phyloP scores from a whole-genome alignment of 2,329 filamentous ascomycete genomes.

The Delphinella strobiligena region DNA sequence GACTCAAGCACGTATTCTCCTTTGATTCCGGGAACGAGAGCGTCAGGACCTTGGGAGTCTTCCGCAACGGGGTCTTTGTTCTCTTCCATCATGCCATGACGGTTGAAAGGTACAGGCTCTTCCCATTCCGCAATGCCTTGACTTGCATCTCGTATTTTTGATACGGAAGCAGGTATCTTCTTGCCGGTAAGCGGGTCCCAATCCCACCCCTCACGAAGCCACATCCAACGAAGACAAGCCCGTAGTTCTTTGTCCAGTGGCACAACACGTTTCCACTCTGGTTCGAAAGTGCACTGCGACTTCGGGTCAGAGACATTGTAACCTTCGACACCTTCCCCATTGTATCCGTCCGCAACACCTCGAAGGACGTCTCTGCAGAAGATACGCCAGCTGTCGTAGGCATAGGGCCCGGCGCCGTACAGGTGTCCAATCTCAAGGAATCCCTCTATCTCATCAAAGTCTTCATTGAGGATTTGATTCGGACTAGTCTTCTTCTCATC shows the following conservation, averaged over 20 bases:
- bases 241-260: conserved; percentile 81
- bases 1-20: not conserved
- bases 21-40: conserved; percentile 3
- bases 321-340: conserved; percentile 39
- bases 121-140: conserved; percentile 39
- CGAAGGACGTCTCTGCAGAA: conserved; percentile 76
- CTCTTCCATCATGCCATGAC: not conserved
- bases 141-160: conserved; percentile 45
- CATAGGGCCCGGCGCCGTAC: conserved; percentile 65
- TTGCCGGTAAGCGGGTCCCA: conserved; percentile 68
- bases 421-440: conserved; percentile 80
- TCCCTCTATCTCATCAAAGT: conserved; percentile 33
- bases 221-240: conserved; percentile 81
- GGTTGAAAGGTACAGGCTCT: conserved; percentile 2
- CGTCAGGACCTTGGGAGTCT: conserved; percentile 2
- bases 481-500: conserved; percentile 23
- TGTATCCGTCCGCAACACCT: conserved; percentile 53
- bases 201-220: conserved; percentile 72
- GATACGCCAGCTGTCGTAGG: conserved; percentile 83
- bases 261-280: conserved; percentile 81
- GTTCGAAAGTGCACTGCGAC: conserved; percentile 43
- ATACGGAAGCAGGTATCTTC: conserved; percentile 39
- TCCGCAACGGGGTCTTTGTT: not conserved
- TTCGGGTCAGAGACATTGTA: conserved; percentile 10
- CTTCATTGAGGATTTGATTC: conserved; percentile 36